phyloP scores from a whole-genome alignment of 768 basidiomycete species.

The Fomitopsis pulvina region DNA sequence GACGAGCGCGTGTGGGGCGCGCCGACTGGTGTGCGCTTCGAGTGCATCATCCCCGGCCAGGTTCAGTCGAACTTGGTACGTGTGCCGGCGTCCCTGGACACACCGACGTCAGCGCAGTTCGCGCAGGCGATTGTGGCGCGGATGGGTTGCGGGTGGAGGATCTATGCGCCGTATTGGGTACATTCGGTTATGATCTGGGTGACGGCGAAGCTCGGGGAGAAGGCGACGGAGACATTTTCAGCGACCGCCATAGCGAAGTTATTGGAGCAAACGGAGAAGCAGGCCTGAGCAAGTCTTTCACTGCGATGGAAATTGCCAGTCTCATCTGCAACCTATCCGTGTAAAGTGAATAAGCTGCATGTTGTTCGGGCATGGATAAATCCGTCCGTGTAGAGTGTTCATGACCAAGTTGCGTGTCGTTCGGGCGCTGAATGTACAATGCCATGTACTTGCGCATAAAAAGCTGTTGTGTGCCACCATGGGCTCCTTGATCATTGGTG shows the following conservation, averaged over 20 bases:
- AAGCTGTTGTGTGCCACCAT: too few relatives aligned
- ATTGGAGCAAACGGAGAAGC: not conserved
- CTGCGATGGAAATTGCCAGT: too few relatives aligned
- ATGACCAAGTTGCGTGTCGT: too few relatives aligned
- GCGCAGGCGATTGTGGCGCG: constrained; percentile 13
- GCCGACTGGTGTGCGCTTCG: constrained; percentile 16
- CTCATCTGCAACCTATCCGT: too few relatives aligned
- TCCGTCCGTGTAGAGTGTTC: too few relatives aligned
- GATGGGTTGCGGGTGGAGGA: constrained; percentile 17
- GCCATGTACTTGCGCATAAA: too few relatives aligned
- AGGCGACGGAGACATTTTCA: constrained; percentile 4
- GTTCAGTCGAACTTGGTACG: constrained; percentile 13
- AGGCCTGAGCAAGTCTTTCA: not conserved
- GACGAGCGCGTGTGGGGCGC: constrained; percentile 18
- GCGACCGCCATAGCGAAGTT: constrained; percentile 7
- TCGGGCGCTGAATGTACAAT: too few relatives aligned
- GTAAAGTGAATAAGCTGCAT: too few relatives aligned
- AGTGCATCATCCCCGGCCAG: constrained; percentile 18
- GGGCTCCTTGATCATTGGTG: too few relatives aligned
- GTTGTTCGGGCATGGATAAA: too few relatives aligned
- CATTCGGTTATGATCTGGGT: constrained; percentile 13
- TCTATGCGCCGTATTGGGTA: constrained; percentile 13
- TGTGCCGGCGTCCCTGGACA: constrained; percentile 2
- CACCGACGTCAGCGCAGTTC: constrained; percentile 14
- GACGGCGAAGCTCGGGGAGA: constrained; percentile 3